Percentiles rank a stretch among this genome's conserved stretches.
phyloP scores from a whole-genome alignment of 805 yeast species.

The Wickerhamomyces pijperi region DNA sequence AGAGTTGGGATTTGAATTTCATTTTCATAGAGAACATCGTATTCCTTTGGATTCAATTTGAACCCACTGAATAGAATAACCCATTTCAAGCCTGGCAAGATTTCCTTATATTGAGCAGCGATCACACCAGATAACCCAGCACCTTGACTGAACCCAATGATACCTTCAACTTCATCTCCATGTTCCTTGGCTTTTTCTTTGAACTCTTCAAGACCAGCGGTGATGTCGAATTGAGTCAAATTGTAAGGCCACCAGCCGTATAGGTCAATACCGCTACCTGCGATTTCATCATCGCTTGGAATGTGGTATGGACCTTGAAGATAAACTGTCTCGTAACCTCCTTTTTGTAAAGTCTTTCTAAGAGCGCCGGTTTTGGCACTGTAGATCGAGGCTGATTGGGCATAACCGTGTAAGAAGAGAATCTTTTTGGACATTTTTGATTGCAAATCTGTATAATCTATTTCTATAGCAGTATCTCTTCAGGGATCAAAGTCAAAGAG shows the following conservation, averaged over 20 bases:
- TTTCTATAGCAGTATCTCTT: too few relatives aligned
- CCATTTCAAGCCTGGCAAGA: slow-evolving; percentile 37
- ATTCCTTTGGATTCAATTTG: slow-evolving; percentile 19
- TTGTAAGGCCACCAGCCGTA: slow-evolving; percentile 66
- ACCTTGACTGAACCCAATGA: slow-evolving; percentile 90
- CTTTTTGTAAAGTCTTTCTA: slow-evolving; percentile 51
- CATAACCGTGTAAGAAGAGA: slow-evolving; percentile 82
- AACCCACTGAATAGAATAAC: slow-evolving; percentile 54
- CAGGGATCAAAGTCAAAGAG: too few relatives aligned
- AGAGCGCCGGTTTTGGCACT: slow-evolving; percentile 80
- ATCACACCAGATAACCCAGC: slow-evolving; percentile 68
- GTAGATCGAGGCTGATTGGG: slow-evolving; percentile 72
- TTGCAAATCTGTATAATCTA: too few relatives aligned
- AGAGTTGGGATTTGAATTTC: slow-evolving; percentile 30
- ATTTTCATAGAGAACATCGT: slow-evolving; percentile 10
- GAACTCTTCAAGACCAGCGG: slow-evolving; percentile 28
- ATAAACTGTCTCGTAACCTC: slow-evolving; percentile 59
- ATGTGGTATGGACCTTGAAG: slow-evolving; percentile 64
- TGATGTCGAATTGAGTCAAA: slow-evolving; percentile 18
- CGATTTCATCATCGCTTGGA: slow-evolving; percentile 29
- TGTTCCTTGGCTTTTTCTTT: slow-evolving; percentile 29
- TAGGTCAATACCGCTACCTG: slow-evolving; percentile 20
- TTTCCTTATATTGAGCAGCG: slow-evolving; percentile 25
- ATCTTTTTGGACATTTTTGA: slow-evolving; percentile 30
- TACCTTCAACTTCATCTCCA: slow-evolving; percentile 71